Evolutionary conservation across 2,329 filamentous ascomycete species (phyloP).

Genomic region (Colletotrichum destructivum): DNA sequence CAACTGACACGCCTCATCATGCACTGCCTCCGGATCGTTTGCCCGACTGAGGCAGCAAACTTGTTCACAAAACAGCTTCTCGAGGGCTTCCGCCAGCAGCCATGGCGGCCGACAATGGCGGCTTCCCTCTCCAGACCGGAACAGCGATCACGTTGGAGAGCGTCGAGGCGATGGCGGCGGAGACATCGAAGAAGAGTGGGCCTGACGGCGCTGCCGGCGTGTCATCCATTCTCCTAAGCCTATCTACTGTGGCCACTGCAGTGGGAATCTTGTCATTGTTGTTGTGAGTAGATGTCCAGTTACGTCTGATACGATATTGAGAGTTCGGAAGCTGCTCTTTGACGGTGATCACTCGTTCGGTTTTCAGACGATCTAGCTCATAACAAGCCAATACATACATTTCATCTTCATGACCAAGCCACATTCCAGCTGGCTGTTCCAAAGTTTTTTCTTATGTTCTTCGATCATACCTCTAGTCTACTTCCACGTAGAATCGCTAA

Average conservation of each 20-base stretch:
- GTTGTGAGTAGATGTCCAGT: neutral
- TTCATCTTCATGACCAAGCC: too few relatives aligned
- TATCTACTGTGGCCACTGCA: neutral
- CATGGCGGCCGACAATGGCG: conserved; percentile 1
- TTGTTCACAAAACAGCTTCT: conserved; percentile 28
- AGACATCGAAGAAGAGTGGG: conserved; percentile 3
- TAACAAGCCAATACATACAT: too few relatives aligned
- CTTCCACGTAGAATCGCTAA: too few relatives aligned
- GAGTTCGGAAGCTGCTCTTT: too few relatives aligned
- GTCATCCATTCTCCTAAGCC: neutral
- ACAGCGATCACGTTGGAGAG: neutral
- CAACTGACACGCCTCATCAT: neutral
- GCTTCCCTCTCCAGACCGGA: conserved; percentile 1
- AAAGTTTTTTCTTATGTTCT: too few relatives aligned
- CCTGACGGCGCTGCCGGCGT: conserved; percentile 15
- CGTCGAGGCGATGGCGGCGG: neutral
- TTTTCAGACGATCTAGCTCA: too few relatives aligned
- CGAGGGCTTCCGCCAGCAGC: conserved; percentile 21
- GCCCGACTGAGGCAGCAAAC: conserved; percentile 9
- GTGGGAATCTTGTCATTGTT: neutral
- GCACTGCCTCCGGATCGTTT: conserved; percentile 12
- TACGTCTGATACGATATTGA: neutral
- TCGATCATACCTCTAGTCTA: too few relatives aligned
- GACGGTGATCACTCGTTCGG: too few relatives aligned
- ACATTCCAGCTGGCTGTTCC: too few relatives aligned